phyloP scores from a whole-genome alignment of 192 early-diverging fungal genomes.

The Dispira parvispora region DNA sequence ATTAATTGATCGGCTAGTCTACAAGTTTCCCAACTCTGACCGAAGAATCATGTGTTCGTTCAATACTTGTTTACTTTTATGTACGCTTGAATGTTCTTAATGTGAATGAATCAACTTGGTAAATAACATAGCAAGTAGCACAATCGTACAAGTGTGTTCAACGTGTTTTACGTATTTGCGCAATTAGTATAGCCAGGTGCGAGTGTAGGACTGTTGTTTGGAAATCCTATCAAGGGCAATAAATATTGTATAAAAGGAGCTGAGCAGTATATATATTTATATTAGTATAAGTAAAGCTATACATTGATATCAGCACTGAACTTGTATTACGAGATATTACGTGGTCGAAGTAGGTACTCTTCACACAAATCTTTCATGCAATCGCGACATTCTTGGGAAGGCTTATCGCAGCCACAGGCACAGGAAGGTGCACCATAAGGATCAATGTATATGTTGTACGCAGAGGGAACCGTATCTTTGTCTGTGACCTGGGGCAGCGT shows the following conservation, averaged over 20 bases:
- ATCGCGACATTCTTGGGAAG: background rate
- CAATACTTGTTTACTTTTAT: too few species aligned
- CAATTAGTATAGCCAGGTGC: too few species aligned
- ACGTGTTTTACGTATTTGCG: too few species aligned
- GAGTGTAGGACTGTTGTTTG: background rate
- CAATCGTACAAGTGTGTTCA: too few species aligned
- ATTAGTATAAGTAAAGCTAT: background rate
- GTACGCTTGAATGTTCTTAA: too few species aligned
- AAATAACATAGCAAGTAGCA: too few species aligned
- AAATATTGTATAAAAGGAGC: background rate
- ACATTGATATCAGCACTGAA: background rate
- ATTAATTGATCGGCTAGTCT: too few species aligned
- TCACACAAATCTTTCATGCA: background rate
- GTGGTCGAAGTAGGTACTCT: background rate
- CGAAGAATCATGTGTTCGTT: too few species aligned
- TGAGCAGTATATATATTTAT: background rate
- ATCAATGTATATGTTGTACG: background rate
- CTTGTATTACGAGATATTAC: background rate
- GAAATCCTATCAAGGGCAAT: constrained; percentile 1
- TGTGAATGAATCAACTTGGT: too few species aligned
- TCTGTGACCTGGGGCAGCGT: background rate
- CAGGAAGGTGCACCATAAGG: background rate
- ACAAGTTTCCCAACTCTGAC: too few species aligned
- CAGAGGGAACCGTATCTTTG: background rate
- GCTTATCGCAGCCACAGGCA: background rate